phyloP scores from a whole-genome alignment of 176 grass and related monocot genomes.

The Carex scoparia region DNA sequence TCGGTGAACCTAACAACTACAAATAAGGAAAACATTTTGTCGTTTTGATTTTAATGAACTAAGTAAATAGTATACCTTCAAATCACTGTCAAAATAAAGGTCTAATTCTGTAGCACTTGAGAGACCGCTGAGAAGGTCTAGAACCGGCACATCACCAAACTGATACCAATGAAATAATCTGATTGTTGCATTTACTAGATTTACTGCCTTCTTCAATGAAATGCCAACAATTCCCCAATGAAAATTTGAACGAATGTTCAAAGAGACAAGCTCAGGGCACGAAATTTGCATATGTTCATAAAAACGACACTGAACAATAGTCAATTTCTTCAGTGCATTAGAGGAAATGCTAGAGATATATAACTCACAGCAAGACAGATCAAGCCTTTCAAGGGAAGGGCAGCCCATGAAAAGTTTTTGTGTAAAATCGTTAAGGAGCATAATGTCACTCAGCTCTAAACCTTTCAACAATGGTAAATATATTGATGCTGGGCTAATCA shows the following conservation, averaged over 20 bases:
- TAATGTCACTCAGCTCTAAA: no score
- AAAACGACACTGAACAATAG: background rate
- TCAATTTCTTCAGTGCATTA: background rate
- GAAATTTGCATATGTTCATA: background rate
- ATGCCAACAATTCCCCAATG: background rate
- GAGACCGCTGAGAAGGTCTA: background rate
- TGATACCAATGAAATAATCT: background rate
- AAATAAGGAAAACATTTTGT: background rate
- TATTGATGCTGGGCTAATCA: no score
- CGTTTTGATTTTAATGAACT: background rate
- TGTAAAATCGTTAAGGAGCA: background rate
- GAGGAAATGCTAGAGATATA: background rate
- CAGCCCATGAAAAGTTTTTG: background rate
- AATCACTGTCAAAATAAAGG: background rate
- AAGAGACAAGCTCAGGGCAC: background rate
- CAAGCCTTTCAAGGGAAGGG: background rate
- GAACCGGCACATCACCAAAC: background rate
- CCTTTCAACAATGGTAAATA: no score
- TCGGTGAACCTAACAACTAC: no score
- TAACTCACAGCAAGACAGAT: background rate
- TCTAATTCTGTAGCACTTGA: background rate
- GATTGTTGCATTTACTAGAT: background rate
- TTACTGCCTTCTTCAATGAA: background rate
- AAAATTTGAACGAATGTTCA: background rate
- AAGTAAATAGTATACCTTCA: background rate